Conservation (phyloP, 169 alveolate species). For the Plasmodium chabaudi region DNA sequence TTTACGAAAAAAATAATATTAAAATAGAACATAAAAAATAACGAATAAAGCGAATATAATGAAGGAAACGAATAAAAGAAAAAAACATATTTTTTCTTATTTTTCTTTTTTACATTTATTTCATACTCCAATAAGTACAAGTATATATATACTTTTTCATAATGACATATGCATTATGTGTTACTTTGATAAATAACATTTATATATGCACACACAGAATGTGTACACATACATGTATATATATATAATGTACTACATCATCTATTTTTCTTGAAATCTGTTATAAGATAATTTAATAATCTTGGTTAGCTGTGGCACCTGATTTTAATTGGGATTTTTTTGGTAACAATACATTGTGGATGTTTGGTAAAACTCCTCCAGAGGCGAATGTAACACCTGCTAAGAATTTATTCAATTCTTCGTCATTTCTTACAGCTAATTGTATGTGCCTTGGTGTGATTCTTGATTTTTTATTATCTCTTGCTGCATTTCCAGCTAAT, state of each 20-base stretch:
- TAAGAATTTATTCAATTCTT: conserved; percentile 97
- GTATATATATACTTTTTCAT: background rate
- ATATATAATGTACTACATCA: conserved; percentile 3
- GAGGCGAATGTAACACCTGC: conserved; percentile 98
- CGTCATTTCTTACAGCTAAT: conserved; percentile 98
- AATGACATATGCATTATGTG: background rate
- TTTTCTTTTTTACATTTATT: conserved; percentile 5
- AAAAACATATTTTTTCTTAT: conserved; percentile 2
- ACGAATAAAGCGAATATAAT: background rate
- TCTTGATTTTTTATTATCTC: conserved; percentile 98
- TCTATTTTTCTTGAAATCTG: background rate
- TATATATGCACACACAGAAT: background rate
- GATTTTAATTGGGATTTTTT: conserved; percentile 83
- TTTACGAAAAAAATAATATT: conserved; percentile 15
- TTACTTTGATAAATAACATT: background rate
- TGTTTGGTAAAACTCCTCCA: conserved; percentile 99
- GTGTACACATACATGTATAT: conserved; percentile 16
- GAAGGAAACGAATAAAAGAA: conserved; percentile 17
- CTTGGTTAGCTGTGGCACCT: conserved; percentile 56
- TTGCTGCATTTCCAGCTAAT: conserved; percentile 98
- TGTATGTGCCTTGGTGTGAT: conserved; percentile 99
- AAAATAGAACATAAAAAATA: conserved; percentile 6
- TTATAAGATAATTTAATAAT: conserved; percentile 12
- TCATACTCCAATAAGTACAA: background rate
- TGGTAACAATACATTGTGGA: conserved; percentile 97